Evolutionary conservation across 805 yeast genomes (phyloP), one percentile per base, ranked within the genome.

Genomic region (Priceomyces carsonii): DNA sequence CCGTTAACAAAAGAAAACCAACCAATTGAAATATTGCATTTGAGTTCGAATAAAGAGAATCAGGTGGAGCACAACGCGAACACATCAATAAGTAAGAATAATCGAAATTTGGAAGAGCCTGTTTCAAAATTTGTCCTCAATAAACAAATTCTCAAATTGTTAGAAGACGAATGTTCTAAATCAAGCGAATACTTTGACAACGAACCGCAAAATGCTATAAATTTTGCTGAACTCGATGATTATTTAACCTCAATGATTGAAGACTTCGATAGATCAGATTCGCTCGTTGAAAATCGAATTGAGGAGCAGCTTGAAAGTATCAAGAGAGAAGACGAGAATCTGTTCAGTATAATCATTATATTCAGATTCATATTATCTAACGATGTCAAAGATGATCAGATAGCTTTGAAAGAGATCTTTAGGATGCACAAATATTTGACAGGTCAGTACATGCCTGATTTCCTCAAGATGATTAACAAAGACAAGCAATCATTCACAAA

Each of bases 291-390:
- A 21, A 10, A 21, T 21, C 10, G 8, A 10, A 21, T 21, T 21
- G 22, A 12, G n/a, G 19, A 16, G 20, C n/a, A 18, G 30, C 21
- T 21, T 18, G 36, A 19, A 26, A 15, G 13, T 14, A 26, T 10
- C 17, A 26, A 15, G 5, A 26, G 29, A 10, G n/a, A 26, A 10
- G 29, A 26, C 14, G 7, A 15, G 18, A 17, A 26, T 17, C 29
- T 26, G 16, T 14, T 8, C n/a, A 33, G 20, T 8, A 34, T 36
- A 7, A 31, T 41, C 9, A 31, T 35, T 13, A 39, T 29, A 25
- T 26, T 50, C 9, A 36, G 51, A 21, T 47, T 37, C 24, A 29
- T 50, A 9, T 24, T 50, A 3, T 35, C 44, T 2, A 45, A 29
- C 16, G 47, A 47, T 18, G 45, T 40, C 34, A 36, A 39, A 13